Evolutionary conservation across 179 eudicot species (phyloP).

Genomic region (Silene coronaria): DNA sequence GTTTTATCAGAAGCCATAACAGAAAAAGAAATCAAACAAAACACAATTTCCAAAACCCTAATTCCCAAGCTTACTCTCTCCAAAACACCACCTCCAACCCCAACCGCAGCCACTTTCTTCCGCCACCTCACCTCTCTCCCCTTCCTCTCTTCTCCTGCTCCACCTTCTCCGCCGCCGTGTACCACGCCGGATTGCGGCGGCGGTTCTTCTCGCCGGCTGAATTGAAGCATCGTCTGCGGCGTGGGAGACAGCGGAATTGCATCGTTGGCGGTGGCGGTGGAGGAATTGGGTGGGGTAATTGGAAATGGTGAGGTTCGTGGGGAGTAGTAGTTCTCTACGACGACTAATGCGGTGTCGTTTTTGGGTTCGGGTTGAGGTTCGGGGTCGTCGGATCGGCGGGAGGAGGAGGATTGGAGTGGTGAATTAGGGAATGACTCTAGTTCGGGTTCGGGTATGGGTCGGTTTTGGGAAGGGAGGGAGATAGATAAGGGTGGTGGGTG

Average conservation of each 20-base stretch:
- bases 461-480: conserved; percentile 13
- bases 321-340: conserved; percentile 50
- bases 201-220: conserved; percentile 36
- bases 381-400: not conserved
- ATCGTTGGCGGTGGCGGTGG: conserved; percentile 15
- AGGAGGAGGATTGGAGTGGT: not conserved
- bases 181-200: conserved; percentile 22
- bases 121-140: conserved; percentile 17
- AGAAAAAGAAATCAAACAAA: conserved; percentile 69
- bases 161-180: conserved; percentile 27
- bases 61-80: conserved; percentile 46
- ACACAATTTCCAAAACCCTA: conserved; percentile 55
- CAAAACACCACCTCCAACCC: conserved; percentile 16
- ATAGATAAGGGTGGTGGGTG: conserved; percentile 21
- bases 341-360: conserved; percentile 26
- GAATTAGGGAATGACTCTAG: not conserved
- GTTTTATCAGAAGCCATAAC: conserved; percentile 83
- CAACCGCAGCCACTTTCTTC: conserved; percentile 8
- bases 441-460: conserved; percentile 6
- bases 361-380: not conserved
- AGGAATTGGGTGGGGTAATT: conserved; percentile 20
- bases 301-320: conserved; percentile 45
- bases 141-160: conserved; percentile 13
- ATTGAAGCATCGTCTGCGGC: conserved; percentile 29
- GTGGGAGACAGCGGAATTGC: not conserved